Evolutionary conservation across 2,329 filamentous ascomycete genomes (phyloP).

Genomic region (Aureobasidium subglaciale): DNA sequence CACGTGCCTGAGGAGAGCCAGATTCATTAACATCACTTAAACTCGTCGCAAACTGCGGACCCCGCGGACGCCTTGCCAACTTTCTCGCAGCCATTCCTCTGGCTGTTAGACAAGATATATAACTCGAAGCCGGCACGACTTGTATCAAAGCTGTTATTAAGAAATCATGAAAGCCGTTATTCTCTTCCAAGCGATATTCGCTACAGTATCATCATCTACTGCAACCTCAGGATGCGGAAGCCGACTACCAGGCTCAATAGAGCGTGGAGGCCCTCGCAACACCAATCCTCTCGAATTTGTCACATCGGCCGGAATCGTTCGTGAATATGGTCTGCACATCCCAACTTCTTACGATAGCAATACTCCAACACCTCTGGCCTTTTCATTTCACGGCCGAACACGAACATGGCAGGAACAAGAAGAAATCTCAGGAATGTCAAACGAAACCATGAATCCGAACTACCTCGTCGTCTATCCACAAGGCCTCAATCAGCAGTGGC

Average conservation of each 20-base stretch:
- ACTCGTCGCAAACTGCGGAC: neutral
- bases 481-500: conserved; percentile 32
- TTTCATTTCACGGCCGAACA: conserved; percentile 43
- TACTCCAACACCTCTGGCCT: conserved; percentile 35
- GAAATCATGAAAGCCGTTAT: neutral
- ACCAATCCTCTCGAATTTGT: conserved; percentile 20
- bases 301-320: conserved; percentile 20
- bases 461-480: conserved; percentile 41
- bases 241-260: conserved; percentile 17
- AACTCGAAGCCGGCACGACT: too few species aligned
- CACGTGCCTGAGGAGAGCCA: neutral
- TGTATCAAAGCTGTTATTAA: neutral
- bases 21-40: neutral
- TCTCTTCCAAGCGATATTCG: neutral
- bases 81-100: neutral
- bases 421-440: conserved; percentile 40
- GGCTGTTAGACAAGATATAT: neutral
- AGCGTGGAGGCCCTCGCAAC: conserved; percentile 18
- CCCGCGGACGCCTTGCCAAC: neutral
- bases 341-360: conserved; percentile 34
- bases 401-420: conserved; percentile 35
- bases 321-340: conserved; percentile 34
- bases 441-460: conserved; percentile 37
- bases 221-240: conserved; percentile 22
- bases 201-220: neutral